These are phyloP conservation scores for Lachancea cidri DNA, from an alignment of 805 yeast genomes.

Conservation along the genomic window DNA sequence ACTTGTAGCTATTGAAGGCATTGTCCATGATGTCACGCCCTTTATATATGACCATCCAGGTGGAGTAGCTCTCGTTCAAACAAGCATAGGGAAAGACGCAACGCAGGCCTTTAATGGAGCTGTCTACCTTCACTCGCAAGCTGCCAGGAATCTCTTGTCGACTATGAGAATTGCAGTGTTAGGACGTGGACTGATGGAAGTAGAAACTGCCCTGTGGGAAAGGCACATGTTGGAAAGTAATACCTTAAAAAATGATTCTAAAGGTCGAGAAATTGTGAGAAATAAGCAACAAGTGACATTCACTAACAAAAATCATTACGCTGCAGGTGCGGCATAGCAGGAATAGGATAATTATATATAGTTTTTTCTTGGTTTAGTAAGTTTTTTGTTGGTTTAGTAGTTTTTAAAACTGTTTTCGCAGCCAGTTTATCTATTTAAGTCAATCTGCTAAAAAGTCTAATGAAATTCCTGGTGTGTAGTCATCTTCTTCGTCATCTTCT, in stretches of 20 bases:
- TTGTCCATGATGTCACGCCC: conserved; percentile 90
- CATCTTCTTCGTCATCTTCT: conserved; percentile 20
- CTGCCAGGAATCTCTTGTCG: conserved; percentile 84
- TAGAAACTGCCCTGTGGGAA: conserved; percentile 24
- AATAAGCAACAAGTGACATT: conserved; percentile 22
- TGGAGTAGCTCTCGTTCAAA: conserved; percentile 69
- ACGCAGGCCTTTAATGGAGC: conserved; percentile 94
- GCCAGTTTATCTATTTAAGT: conserved; percentile 1
- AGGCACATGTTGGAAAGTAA: conserved; percentile 14
- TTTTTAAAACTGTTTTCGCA: not conserved
- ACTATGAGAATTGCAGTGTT: conserved; percentile 91
- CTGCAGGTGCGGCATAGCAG: conserved; percentile 26
- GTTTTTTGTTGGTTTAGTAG: conserved; percentile 2
- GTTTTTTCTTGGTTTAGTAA: not conserved
- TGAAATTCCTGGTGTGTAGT: conserved; percentile 25
- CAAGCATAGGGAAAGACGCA: conserved; percentile 90
- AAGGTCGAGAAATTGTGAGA: conserved; percentile 15
- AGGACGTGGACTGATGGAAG: conserved; percentile 64
- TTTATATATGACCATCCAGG: conserved; percentile 94
- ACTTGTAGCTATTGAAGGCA: conserved; percentile 79
- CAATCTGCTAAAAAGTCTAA: conserved; percentile 21
- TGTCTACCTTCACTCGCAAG: conserved; percentile 87
- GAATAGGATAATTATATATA: not conserved
- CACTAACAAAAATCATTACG: conserved; percentile 23
- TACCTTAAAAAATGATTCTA: conserved; percentile 8